Conservation (phyloP, 257 asterid species). For the Verbena officinalis region DNA sequence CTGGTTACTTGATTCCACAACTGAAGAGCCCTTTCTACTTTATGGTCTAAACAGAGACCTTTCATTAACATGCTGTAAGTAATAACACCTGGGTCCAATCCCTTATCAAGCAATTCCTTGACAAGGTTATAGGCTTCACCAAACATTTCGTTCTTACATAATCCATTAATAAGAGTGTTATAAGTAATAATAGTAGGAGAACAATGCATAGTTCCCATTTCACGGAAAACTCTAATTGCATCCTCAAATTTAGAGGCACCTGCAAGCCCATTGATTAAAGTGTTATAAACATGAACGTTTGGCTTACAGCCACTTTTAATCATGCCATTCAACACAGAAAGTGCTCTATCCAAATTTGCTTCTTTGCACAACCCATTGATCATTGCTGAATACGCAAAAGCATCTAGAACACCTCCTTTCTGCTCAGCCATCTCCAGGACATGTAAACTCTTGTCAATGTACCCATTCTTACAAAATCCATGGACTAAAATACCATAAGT, state of each 20-base stretch:
- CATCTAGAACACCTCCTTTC: constrained; percentile 50
- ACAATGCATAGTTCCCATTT: constrained; percentile 55
- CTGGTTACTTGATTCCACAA: constrained; percentile 61
- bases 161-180: constrained; percentile 73
- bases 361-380: constrained; percentile 68
- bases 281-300: constrained; percentile 68
- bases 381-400: constrained; percentile 72
- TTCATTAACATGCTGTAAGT: constrained; percentile 75
- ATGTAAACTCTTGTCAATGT: constrained; percentile 53
- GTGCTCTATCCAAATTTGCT: constrained; percentile 72
- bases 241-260: constrained; percentile 64
- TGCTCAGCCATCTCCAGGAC: constrained; percentile 58
- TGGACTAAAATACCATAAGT: constrained; percentile 68
- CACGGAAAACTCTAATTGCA: constrained; percentile 53
- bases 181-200: constrained; percentile 71
- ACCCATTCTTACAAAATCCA: constrained; percentile 80
- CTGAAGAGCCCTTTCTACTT: constrained; percentile 65
- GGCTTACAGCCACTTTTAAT: constrained; percentile 55
- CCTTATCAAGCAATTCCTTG: constrained; percentile 77
- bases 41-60: constrained; percentile 72
- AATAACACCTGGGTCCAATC: constrained; percentile 63
- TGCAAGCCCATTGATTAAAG: constrained; percentile 68
- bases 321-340: constrained; percentile 55
- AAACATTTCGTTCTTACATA: constrained; percentile 71
- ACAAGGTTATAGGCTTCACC: constrained; percentile 67